Conservation (phyloP, 768 basidiomycete species). For the Erythrobasidium yunnanense region DNA sequence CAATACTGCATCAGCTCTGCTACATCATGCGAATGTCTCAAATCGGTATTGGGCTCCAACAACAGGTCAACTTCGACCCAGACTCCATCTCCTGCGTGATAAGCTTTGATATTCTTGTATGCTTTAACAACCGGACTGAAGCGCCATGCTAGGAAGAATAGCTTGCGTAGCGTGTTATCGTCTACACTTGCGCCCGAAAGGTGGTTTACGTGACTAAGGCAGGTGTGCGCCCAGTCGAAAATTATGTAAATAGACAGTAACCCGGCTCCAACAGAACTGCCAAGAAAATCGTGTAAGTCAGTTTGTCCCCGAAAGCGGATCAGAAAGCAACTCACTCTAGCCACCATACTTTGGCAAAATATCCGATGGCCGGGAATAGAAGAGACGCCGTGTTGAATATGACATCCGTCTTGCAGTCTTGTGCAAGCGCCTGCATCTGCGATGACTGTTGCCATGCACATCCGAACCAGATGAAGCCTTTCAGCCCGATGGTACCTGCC, state of each 20-base stretch:
- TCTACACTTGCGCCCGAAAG: conserved; percentile 8
- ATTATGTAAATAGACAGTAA: conserved; percentile 24
- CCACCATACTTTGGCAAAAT: conserved; percentile 19
- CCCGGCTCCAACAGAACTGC: conserved; percentile 14
- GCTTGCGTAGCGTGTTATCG: conserved; percentile 4
- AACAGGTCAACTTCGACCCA: conserved; percentile 18
- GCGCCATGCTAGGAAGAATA: conserved; percentile 19
- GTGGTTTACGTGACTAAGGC: conserved; percentile 7
- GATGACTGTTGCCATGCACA: conserved; percentile 14
- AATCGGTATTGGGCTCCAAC: conserved; percentile 5
- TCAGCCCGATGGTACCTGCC: conserved; percentile 11
- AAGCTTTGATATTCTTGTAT: conserved; percentile 25
- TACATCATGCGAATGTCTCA: conserved; percentile 3
- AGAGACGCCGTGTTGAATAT: conserved; percentile 26
- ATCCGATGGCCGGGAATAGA: conserved; percentile 15
- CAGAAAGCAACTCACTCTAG: neutral
- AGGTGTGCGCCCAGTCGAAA: conserved; percentile 24
- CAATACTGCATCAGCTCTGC: conserved; percentile 20
- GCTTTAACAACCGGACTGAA: conserved; percentile 25
- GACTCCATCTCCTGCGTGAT: conserved; percentile 24
- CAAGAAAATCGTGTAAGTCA: neutral
- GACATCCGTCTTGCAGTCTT: conserved; percentile 27
- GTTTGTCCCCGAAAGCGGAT: neutral
- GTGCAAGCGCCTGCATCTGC: conserved; percentile 22
- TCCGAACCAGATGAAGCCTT: conserved; percentile 21